Base-by-base conservation (phyloP, 352 stramenopile species). In the Phytophthora litchii region DNA sequence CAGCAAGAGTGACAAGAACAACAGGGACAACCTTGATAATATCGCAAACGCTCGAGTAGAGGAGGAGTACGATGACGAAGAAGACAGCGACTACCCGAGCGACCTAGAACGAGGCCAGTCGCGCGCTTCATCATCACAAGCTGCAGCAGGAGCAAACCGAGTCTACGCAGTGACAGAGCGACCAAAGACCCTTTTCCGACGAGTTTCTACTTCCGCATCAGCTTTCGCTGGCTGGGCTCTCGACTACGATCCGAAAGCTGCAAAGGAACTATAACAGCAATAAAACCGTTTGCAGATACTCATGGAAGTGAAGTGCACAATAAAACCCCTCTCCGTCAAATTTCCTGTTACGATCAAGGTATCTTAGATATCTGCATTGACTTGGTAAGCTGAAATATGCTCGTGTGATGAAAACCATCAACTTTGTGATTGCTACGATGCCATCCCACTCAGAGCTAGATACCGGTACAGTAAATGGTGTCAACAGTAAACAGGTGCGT, bases 161-260 rank as follows among this genome's bases (percentile, higher is more conserved):
- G 51, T 65, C 11, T 77, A 74, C 31, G 49, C 64, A 14, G 67
- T 76, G 21, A 63, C 45, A 17, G 19, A 70, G 36, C 52, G 65
- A 17, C 69, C 50, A 2, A 58, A 60, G 47, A 72, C 64, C 23
- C 31, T 78, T 13, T 58, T 72, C 36, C 65, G 56, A 44, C 47
- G 54, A 19, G 19, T 78, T 19, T 69, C 65, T 0, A 59, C 56
- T 8, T 69, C 69, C 0, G 69, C 69, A 8, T 36, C 50, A 11
- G 57, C 62, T 3, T 64, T 76, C 21, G 62, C 67, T 20, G 58
- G 41, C 6, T 76, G 67, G 67, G 67, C 67, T 2, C 36, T 76
- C 11, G 58, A 66, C 40, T 74, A 74, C 48, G 66, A 74, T 23
- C 62, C 43, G 8, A 66, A 67, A 12, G 55, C 62, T 10, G 35